phyloP scores from a whole-genome alignment of 31 red algal species.

The Odonthalia washingtoniensis region DNA sequence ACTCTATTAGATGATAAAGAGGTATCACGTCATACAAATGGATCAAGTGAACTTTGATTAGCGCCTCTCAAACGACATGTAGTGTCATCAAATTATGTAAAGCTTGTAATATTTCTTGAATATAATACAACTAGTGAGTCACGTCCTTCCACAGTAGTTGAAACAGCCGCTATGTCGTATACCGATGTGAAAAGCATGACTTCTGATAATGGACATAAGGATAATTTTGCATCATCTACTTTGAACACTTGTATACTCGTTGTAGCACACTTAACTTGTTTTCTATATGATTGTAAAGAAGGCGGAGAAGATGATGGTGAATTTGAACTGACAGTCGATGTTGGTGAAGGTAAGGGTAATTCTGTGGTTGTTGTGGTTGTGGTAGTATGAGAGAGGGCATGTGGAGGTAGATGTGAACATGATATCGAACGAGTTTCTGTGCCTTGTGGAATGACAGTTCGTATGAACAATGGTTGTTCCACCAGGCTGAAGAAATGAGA shows the following conservation, averaged over 20 bases:
- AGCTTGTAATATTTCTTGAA: constrained; percentile 36
- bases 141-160: constrained; percentile 44
- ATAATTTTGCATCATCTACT: constrained; percentile 32
- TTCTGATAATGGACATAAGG: too few species aligned
- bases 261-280: constrained; percentile 50
- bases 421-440: constrained; percentile 28
- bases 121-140: constrained; percentile 59
- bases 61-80: constrained; percentile 35
- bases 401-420: constrained; percentile 16
- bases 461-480: neutral
- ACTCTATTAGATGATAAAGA: too few species aligned
- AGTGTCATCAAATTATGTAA: constrained; percentile 59
- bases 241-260: constrained; percentile 49
- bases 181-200: constrained; percentile 47
- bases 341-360: too few species aligned
- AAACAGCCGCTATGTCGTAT: constrained; percentile 52
- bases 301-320: constrained; percentile 35
- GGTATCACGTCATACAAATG: too few species aligned
- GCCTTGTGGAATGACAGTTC: constrained; percentile 10
- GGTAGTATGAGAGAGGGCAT: too few species aligned
- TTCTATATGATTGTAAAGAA: constrained; percentile 35
- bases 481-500: neutral
- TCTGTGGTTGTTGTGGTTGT: too few species aligned
- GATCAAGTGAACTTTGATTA: constrained; percentile 5
- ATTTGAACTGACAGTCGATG: constrained; percentile 5